Evolutionary conservation across 1,284 basidiomycete species (phyloP), one percentile per base, ranked within the genome.

Genomic region (Ustilago trichophora): DNA sequence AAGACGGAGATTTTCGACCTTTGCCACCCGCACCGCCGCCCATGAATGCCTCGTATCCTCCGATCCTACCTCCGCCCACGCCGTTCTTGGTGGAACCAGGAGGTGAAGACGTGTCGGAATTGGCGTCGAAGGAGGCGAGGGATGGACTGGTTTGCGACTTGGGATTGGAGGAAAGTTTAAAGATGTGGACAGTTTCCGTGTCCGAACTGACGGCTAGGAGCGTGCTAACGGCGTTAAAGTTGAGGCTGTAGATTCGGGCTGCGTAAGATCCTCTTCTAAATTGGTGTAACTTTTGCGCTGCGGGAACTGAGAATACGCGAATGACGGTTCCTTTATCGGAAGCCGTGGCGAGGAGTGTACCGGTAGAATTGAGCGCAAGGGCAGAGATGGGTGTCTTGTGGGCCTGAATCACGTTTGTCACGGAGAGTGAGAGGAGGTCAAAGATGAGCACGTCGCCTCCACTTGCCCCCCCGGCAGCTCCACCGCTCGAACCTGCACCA

Each of bases 321-420:
- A 99, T 95, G 67, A 98, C 92, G 1, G 95, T 98, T 1, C 95
- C 95, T 80, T 98, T 98, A 60, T 96, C 93, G 0, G 90, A 91
- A 10, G 93, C 89, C 0, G 94, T 96, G 6, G 95, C 96, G 19
- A 99, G 89, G 63, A 98, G 85, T 0, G 92, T 92, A 5, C 95
- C 95, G 0, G 89, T 86, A 3, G 88, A 87, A 83, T 95, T 97
- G 81, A 98, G 87, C 1, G 91, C 86, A 31, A 98, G 86, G 69
- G 88, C 88, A 4, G 93, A 91, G 59, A 99, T 89, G 1, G 94
- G 92, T 1, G 93, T 84, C 83, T 97, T 97, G 85, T 99, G 96
- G 11, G 96, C 96, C 78, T 93, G 93, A 62, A 99, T 92, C 73
- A 97, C 92, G 83, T 98, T 97, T 26, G 91, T 88, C 15, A 96